Percentiles rank a stretch among this genome's conserved stretches.
phyloP scores from a whole-genome alignment of 1,284 basidiomycete species.

The Taiwanofungus camphoratus region DNA sequence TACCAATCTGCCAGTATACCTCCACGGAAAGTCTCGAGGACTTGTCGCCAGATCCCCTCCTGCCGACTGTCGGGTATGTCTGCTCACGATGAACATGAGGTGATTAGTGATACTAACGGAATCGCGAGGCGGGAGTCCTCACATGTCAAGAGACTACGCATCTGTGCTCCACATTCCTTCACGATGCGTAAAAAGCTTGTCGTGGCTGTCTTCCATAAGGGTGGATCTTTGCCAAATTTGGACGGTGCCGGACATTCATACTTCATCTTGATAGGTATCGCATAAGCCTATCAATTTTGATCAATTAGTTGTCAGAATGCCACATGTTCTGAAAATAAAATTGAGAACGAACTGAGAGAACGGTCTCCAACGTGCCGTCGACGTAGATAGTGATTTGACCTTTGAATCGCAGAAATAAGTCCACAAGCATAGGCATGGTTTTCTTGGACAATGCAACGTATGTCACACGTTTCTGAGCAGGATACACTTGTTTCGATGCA shows the following conservation, averaged over 20 bases:
- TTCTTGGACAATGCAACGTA: constrained; percentile 87
- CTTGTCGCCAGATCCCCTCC: constrained; percentile 79
- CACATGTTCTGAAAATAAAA: constrained; percentile 2
- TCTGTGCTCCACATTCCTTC: constrained; percentile 51
- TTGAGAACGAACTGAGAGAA: constrained; percentile 62
- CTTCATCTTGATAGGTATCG: constrained; percentile 89
- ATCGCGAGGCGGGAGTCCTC: constrained; percentile 14
- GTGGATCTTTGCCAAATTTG: constrained; percentile 79
- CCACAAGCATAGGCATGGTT: constrained; percentile 78
- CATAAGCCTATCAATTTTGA: constrained; percentile 61
- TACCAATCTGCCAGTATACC: constrained; percentile 85
- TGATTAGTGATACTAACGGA: neutral
- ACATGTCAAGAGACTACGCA: constrained; percentile 46
- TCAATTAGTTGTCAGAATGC: too few relatives aligned
- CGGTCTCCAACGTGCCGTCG: constrained; percentile 78
- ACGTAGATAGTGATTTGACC: constrained; percentile 59
- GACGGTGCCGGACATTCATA: constrained; percentile 89
- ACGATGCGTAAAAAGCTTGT: constrained; percentile 65
- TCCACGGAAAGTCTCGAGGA: constrained; percentile 81
- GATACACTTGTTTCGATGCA: constrained; percentile 32
- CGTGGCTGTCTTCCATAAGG: constrained; percentile 89
- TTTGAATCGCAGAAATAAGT: constrained; percentile 65
- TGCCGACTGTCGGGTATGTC: constrained; percentile 55
- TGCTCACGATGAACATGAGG: constrained; percentile 18
- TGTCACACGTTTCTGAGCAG: constrained; percentile 55